Percentiles rank a stretch among this genome's conserved stretches.
Conservation (phyloP, 2,329 filamentous ascomycete species). For the Fusarium brevicatenulatum region DNA sequence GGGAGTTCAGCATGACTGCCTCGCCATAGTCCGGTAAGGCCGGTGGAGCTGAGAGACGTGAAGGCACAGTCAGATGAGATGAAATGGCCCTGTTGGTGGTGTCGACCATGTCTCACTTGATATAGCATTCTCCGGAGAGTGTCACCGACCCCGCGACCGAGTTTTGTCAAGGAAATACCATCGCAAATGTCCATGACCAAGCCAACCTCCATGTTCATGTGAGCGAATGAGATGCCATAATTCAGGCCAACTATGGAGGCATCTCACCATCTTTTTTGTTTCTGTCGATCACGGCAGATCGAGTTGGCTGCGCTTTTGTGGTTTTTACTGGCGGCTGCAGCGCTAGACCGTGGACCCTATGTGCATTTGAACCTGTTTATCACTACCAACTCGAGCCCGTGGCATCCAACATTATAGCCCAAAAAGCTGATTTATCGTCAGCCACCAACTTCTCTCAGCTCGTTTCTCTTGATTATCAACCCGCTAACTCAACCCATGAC, state of each 20-base stretch:
- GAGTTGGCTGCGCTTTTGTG: background rate
- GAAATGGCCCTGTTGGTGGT: slow-evolving; percentile 38
- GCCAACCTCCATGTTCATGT: slow-evolving; percentile 15
- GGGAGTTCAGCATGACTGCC: slow-evolving; percentile 43
- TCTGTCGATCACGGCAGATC: slow-evolving; percentile 19
- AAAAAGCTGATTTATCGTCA: slow-evolving; percentile 31
- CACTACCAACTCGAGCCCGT: slow-evolving; percentile 31
- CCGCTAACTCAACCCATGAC: slow-evolving; percentile 40
- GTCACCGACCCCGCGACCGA: slow-evolving; percentile 27
- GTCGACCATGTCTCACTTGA: slow-evolving; percentile 44
- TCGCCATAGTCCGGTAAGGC: slow-evolving; percentile 20
- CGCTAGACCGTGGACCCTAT: slow-evolving; percentile 35
- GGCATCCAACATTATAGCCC: slow-evolving; percentile 7
- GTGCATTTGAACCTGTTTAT: slow-evolving; percentile 36
- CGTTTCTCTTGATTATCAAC: slow-evolving; percentile 26
- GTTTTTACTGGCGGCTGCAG: slow-evolving; percentile 36
- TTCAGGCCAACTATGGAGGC: slow-evolving; percentile 2
- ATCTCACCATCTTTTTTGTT: slow-evolving; percentile 11
- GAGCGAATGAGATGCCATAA: slow-evolving; percentile 8
- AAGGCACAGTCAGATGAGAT: slow-evolving; percentile 46
- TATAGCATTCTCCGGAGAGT: slow-evolving; percentile 19
- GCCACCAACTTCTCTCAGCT: slow-evolving; percentile 40
- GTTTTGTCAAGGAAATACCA: slow-evolving; percentile 9
- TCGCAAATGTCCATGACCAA: slow-evolving; percentile 9
- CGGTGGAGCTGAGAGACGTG: slow-evolving; percentile 31